Evolutionary conservation across 331 rosid genomes (phyloP).

Genomic region (Prunus yedoensis): DNA sequence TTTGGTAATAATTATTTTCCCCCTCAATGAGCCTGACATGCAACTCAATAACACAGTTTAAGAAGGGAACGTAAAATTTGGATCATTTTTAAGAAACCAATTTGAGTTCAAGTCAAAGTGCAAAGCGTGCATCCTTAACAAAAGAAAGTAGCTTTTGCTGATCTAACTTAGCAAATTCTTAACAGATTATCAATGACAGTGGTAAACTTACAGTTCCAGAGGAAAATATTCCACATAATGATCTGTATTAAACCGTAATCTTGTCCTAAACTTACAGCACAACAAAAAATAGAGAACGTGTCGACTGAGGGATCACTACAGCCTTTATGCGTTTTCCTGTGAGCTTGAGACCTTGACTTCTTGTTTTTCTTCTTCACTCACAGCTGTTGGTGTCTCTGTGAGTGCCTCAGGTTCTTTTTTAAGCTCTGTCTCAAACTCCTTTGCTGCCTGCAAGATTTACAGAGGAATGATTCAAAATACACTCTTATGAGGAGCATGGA

Average conservation of each 20-base stretch:
- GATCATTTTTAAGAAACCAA: neutral
- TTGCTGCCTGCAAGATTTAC: slow-evolving; percentile 75
- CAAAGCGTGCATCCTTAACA: neutral
- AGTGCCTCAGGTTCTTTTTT: slow-evolving; percentile 65
- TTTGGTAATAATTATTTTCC: neutral
- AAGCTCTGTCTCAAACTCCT: slow-evolving; percentile 93
- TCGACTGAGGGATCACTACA: slow-evolving; percentile 11
- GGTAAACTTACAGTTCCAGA: neutral
- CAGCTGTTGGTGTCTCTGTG: slow-evolving; percentile 42
- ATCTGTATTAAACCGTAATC: neutral
- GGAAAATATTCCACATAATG: neutral
- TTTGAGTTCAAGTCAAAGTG: neutral
- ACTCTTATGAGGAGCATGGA: slow-evolving; percentile 10
- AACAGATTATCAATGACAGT: neutral
- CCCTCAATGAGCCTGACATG: neutral
- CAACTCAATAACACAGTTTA: neutral
- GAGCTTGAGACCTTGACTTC: slow-evolving; percentile 60
- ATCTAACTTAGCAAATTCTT: neutral
- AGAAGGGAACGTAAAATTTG: neutral
- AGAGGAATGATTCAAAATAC: slow-evolving; percentile 13
- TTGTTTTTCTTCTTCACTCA: slow-evolving; percentile 57
- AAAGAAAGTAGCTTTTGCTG: neutral
- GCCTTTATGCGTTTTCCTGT: slow-evolving; percentile 65
- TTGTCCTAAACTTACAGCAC: slow-evolving; percentile 4
- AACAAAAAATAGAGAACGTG: slow-evolving; percentile 3